Conservation (phyloP, 306 rosid species). For the Echinosophora koreensis region DNA sequence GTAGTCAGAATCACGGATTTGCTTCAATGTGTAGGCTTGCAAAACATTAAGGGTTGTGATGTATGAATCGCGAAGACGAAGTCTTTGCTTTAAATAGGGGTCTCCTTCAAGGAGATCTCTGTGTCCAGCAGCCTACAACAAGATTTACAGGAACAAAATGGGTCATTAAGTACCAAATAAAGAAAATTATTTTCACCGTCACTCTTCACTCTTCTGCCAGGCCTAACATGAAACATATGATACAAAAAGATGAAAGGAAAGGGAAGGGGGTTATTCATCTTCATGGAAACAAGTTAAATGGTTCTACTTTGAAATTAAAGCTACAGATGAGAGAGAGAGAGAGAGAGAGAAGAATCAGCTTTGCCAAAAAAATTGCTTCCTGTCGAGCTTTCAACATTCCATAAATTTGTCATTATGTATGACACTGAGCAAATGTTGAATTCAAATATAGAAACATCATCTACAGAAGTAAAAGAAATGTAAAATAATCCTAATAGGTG, state of each 20-base stretch:
- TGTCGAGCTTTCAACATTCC: not conserved
- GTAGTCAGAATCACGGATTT: slow-evolving; percentile 84
- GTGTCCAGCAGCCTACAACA: slow-evolving; percentile 84
- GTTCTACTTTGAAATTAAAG: not conserved
- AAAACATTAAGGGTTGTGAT: slow-evolving; percentile 86
- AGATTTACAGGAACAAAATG: slow-evolving; percentile 9
- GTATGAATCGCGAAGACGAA: slow-evolving; percentile 85
- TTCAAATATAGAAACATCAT: not conserved
- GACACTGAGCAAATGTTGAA: not conserved
- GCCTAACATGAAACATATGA: not conserved
- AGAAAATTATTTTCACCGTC: not conserved
- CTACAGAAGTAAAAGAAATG: not conserved
- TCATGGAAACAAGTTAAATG: not conserved
- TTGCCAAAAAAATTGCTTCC: not conserved
- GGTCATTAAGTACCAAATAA: slow-evolving; percentile 4
- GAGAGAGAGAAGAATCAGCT: too few relatives aligned
- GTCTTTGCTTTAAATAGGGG: slow-evolving; percentile 94
- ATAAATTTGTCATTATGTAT: not conserved
- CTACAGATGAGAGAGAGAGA: too few relatives aligned
- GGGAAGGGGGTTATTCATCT: not conserved
- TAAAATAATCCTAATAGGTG: not conserved
- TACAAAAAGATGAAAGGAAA: not conserved
- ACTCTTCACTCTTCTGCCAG: not conserved
- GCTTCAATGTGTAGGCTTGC: slow-evolving; percentile 91
- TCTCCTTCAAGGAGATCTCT: slow-evolving; percentile 89